Evolutionary conservation across 306 rosid genomes (phyloP).

Genomic region (Lathyrus tuberosus): DNA sequence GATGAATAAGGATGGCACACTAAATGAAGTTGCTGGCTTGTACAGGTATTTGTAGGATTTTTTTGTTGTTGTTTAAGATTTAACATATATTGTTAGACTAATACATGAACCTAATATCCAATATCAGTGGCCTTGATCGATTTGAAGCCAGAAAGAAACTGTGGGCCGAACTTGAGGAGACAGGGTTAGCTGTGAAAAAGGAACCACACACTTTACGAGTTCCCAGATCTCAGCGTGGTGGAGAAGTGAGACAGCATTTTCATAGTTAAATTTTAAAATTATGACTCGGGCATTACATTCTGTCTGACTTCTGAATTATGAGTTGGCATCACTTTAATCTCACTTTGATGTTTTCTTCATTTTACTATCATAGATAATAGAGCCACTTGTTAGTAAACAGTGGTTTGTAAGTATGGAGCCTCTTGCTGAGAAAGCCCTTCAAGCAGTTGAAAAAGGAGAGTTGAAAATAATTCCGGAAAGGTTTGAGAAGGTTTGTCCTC

Average conservation of each 20-base stretch:
- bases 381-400: slow-evolving; percentile 94
- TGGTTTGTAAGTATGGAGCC: slow-evolving; percentile 99
- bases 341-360: slow-evolving; percentile 33
- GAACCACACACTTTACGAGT: slow-evolving; percentile 87
- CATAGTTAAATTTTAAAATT: slow-evolving; percentile 27
- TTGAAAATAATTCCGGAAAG: slow-evolving; percentile 87
- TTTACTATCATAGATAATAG: slow-evolving; percentile 68
- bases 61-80: slow-evolving; percentile 31
- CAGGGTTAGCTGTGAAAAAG: slow-evolving; percentile 81
- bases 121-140: slow-evolving; percentile 88
- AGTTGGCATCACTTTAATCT: slow-evolving; percentile 22
- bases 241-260: slow-evolving; percentile 70
- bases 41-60: slow-evolving; percentile 60
- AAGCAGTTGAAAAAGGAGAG: slow-evolving; percentile 80
- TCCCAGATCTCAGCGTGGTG: slow-evolving; percentile 99
- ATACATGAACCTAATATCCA: slow-evolving; percentile 37
- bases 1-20: slow-evolving; percentile 98
- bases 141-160: slow-evolving; percentile 91
- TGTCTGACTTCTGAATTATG: slow-evolving; percentile 1
- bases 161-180: slow-evolving; percentile 95
- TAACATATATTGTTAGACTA: slow-evolving; percentile 32
- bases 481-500: slow-evolving; percentile 77
- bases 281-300: slow-evolving; percentile 1
- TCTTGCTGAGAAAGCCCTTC: slow-evolving; percentile 87
- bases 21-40: slow-evolving; percentile 85